These are phyloP conservation scores for Xylaria telfairii DNA, from an alignment of 495 filamentous ascomycete species.

Conservation along the genomic window DNA sequence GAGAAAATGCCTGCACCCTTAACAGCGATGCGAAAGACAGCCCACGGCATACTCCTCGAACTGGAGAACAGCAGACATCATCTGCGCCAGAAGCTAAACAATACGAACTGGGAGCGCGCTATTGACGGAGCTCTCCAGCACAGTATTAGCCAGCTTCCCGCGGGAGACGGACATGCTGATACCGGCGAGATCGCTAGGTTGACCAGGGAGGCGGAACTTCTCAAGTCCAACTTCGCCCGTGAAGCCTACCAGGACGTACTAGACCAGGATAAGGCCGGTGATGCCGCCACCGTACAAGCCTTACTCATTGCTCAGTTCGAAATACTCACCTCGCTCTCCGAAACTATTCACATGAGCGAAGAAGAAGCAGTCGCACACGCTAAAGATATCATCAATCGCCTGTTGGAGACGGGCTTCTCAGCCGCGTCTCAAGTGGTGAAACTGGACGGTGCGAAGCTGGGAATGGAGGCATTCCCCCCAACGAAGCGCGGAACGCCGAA, in stretches of 20 bases:
- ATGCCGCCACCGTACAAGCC: slow-evolving; percentile 77
- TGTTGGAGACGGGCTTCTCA: slow-evolving; percentile 75
- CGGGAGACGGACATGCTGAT: slow-evolving; percentile 72
- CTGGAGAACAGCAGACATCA: slow-evolving; percentile 88
- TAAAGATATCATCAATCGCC: slow-evolving; percentile 75
- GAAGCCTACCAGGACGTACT: slow-evolving; percentile 78
- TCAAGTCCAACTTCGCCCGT: slow-evolving; percentile 82
- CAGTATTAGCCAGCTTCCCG: slow-evolving; percentile 76
- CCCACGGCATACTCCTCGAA: slow-evolving; percentile 85
- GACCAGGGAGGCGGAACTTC: slow-evolving; percentile 79
- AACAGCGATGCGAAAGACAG: slow-evolving; percentile 80
- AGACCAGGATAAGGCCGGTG: slow-evolving; percentile 83
- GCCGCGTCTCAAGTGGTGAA: slow-evolving; percentile 84
- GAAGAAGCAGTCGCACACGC: slow-evolving; percentile 82
- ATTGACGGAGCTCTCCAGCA: slow-evolving; percentile 88
- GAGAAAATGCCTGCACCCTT: slow-evolving; percentile 69
- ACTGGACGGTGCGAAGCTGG: slow-evolving; percentile 75
- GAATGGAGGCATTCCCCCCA: slow-evolving; percentile 69
- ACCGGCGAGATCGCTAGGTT: slow-evolving; percentile 74
- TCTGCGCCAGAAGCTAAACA: slow-evolving; percentile 80
- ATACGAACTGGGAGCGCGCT: slow-evolving; percentile 82
- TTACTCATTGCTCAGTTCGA: slow-evolving; percentile 92
- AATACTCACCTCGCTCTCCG: slow-evolving; percentile 78
- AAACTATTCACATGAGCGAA: slow-evolving; percentile 80
- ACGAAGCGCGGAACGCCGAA: slow-evolving; percentile 74